A percentile compares a stretch with the other conserved stretches of the same genome.
Conservation (phyloP, 176 grass and related monocot species). For the Miscanthus lutarioriparius region DNA sequence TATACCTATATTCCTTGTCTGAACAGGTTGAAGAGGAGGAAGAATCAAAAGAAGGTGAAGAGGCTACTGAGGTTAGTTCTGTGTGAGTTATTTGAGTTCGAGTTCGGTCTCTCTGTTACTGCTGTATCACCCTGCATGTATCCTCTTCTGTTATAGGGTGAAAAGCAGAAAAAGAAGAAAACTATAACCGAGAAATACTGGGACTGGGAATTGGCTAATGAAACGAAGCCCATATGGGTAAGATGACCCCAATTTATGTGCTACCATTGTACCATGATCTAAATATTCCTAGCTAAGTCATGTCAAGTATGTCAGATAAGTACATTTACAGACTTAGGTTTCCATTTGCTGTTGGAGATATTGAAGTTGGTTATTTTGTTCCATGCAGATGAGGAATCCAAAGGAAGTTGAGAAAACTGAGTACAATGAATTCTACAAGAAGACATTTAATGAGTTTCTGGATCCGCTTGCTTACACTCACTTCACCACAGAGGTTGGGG, state of each 20-base stretch:
- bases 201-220: constrained; percentile 93
- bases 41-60: constrained; percentile 73
- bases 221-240: constrained; percentile 96
- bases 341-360: neutral
- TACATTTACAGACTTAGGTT: neutral
- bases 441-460: constrained; percentile 92
- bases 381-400: constrained; percentile 79
- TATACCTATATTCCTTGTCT: constrained; percentile 11
- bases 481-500: constrained; percentile 77
- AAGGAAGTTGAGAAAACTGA: constrained; percentile 78
- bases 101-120: neutral
- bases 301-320: neutral
- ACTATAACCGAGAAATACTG: constrained; percentile 92
- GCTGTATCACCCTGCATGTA: neutral
- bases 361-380: constrained; percentile 4
- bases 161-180: constrained; percentile 87
- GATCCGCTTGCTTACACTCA: constrained; percentile 81
- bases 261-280: neutral
- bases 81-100: neutral
- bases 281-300: neutral
- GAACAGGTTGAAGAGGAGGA: constrained; percentile 80
- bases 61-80: constrained; percentile 52
- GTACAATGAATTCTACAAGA: constrained; percentile 95
- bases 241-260: constrained; percentile 6
- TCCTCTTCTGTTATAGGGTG: constrained; percentile 48